These are phyloP conservation scores for Alliaria petiolata DNA, from an alignment of 345 rosid genomes.

Conservation along the genomic window DNA sequence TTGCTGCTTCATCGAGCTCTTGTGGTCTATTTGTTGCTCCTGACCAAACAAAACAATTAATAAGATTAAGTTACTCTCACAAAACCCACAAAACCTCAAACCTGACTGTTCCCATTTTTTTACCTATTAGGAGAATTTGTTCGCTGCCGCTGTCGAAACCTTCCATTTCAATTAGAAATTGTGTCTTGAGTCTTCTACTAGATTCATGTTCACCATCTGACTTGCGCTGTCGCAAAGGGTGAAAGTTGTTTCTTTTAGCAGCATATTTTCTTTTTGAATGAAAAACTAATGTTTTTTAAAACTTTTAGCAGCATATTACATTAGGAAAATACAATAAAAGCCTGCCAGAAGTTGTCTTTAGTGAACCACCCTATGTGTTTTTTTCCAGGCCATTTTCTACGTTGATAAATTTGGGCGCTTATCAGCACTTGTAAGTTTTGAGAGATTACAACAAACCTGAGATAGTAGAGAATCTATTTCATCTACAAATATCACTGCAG, in stretches of 20 bases:
- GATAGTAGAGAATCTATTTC: conserved; percentile 98
- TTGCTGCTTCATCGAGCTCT: conserved; percentile 97
- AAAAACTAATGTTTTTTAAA: too few species aligned
- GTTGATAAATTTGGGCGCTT: not conserved
- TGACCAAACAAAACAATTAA: conserved; percentile 27
- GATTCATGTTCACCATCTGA: conserved; percentile 99
- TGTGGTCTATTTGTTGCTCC: conserved; percentile 99
- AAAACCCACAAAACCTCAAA: not conserved
- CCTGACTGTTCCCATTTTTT: not conserved
- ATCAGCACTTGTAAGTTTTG: not conserved
- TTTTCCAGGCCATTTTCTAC: not conserved
- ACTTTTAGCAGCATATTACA: too few species aligned
- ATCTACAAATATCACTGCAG: conserved; percentile 97
- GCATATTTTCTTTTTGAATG: too few species aligned
- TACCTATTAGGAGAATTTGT: conserved; percentile 96
- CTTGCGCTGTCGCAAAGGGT: conserved; percentile 66
- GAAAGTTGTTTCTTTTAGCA: conserved; percentile 5
- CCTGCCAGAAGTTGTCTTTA: conserved; percentile 49
- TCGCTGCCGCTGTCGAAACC: conserved; percentile 86
- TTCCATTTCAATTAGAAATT: conserved; percentile 97
- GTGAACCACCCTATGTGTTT: not conserved
- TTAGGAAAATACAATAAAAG: not conserved
- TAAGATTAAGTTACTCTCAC: not conserved
- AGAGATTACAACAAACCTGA: conserved; percentile 58
- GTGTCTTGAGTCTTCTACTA: conserved; percentile 93